Evolutionary conservation across 2,329 filamentous ascomycete species (phyloP), one percentile per base, ranked within the genome.

Genomic region (Biscogniauxia sp.): DNA sequence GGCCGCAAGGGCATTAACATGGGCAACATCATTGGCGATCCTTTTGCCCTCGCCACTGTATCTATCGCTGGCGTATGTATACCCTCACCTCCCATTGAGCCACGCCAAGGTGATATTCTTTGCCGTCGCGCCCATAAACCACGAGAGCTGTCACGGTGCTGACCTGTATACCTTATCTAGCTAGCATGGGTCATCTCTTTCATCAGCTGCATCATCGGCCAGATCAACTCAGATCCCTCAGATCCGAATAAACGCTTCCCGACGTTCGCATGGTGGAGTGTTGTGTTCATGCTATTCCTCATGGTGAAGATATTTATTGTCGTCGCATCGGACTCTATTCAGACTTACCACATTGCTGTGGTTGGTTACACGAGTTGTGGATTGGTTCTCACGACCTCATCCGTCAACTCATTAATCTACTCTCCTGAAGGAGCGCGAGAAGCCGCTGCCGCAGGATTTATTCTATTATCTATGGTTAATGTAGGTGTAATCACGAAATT

Each of bases 151-250:
- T 25, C 59, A 15, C 51, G 37, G 17, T 52, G 26, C 62, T 62
- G 64, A 67, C 61, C 66, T 64, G 51, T 58, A 62, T 8, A 55
- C 50, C 58, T 64, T 5, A 52, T 65, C 68, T 74, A 98, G 94
- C 88, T 97, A 66, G 94, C 93, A 61, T 99, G 95, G 95, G 77
- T 97, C 68, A 97, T 99, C 72, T 87, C 92, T 53, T 96, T 98
- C 75, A 85, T 98, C 71, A 84, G 88, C 65, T 94, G 91, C 62
- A 88, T 97, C 73, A 87, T 97, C 69, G 88, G 89, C 50, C 82
- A 85, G 60, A 72, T 84, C 51, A 77, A 83, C 61, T 78, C 77
- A 56, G 77, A 77, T 57, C 72, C 73, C 50, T 76, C 74, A 56
- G 72, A 74, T 25, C 70, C 73, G 6, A 5, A 32, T 1, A 59